Base-by-base conservation (phyloP, 257 asterid genomes). In the Plantago elongata region DNA sequence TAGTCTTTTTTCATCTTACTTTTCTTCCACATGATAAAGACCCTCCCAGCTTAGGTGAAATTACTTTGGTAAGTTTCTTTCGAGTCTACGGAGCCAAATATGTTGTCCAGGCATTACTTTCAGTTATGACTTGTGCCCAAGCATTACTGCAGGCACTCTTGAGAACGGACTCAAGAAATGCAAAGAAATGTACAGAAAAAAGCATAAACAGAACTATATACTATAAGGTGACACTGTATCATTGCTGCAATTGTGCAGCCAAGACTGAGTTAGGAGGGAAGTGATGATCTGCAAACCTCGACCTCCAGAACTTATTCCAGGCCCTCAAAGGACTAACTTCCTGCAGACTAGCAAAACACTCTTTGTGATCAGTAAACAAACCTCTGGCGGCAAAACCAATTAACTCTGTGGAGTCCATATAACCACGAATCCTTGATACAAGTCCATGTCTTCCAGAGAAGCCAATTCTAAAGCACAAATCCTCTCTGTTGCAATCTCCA, bases 331-430 rank as follows among this genome's bases (percentile, higher is more conserved):
- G 85, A 43, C 81, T 71, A 62, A 69, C 77, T 15, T 64, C 81
- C 60, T 67, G 67, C 30, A 60, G 17, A 46, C 68, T 69, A 17
- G 37, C 70, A 43, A 72, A 50, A 57, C 60, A 60, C 62, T 71
- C 79, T 1, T 70, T 61, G 16, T 15, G 34, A 60, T 71, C 81
- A 45, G 18, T 59, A 56, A 77, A 74, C 55, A 86, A 71, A 57
- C 79, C 84, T 83, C 91, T 76, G 34, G 97, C 94, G 5, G 95
- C 85, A 49, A 89, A 83, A 49, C 84, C 83, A 68, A 77, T 75
- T 11, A 79, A 51, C 11, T 87, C 91, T 0, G 85, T 74, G 0
- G 81, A 65, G 30, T 67, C 86, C 89, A 77, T 66, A 67, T 74
- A 86, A 27, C 84, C 75, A 42, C 78, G 74, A 29, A 84, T 72